Evolutionary conservation across 2,329 filamentous ascomycete species (phyloP).

Genomic region (Cytospora piceae): DNA sequence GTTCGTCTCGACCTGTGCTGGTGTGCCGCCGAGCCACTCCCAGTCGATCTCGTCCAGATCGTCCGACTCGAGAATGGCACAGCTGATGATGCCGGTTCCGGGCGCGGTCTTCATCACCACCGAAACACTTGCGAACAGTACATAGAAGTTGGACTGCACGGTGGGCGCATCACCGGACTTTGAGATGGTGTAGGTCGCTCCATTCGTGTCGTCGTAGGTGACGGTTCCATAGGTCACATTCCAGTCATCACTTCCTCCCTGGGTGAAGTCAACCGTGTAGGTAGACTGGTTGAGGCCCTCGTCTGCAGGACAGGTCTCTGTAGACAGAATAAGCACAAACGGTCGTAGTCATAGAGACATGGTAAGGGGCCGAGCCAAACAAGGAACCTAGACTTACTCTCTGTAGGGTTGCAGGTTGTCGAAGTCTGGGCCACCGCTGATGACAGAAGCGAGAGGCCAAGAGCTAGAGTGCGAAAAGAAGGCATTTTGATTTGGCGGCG

Average conservation of each 20-base stretch:
- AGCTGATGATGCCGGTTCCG: slow-evolving; percentile 77
- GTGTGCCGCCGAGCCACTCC: slow-evolving; percentile 76
- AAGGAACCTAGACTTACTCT: slow-evolving; percentile 30
- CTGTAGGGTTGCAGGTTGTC: slow-evolving; percentile 33
- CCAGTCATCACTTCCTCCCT: slow-evolving; percentile 56
- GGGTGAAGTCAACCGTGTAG: slow-evolving; percentile 63
- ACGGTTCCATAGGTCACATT: slow-evolving; percentile 35
- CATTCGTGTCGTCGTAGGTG: slow-evolving; percentile 35
- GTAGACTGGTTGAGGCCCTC: slow-evolving; percentile 25
- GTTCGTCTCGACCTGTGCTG: slow-evolving; percentile 76
- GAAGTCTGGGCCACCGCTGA: slow-evolving; percentile 30
- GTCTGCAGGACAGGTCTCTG: slow-evolving; percentile 30
- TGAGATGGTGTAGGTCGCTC: slow-evolving; percentile 57
- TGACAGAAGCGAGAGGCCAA: slow-evolving; percentile 24
- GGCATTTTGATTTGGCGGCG: slow-evolving; percentile 22
- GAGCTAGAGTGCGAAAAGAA: slow-evolving; percentile 4
- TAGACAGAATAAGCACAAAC: neutral
- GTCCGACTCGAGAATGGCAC: slow-evolving; percentile 75
- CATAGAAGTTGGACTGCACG: slow-evolving; percentile 74
- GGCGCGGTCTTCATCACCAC: slow-evolving; percentile 71
- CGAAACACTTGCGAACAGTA: slow-evolving; percentile 81
- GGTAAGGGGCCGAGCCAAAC: neutral
- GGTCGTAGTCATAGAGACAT: neutral
- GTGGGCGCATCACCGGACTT: slow-evolving; percentile 60
- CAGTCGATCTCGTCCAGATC: slow-evolving; percentile 82